Evolutionary conservation across 495 filamentous ascomycete species (phyloP).

Genomic region (Penicillium argentinense): DNA sequence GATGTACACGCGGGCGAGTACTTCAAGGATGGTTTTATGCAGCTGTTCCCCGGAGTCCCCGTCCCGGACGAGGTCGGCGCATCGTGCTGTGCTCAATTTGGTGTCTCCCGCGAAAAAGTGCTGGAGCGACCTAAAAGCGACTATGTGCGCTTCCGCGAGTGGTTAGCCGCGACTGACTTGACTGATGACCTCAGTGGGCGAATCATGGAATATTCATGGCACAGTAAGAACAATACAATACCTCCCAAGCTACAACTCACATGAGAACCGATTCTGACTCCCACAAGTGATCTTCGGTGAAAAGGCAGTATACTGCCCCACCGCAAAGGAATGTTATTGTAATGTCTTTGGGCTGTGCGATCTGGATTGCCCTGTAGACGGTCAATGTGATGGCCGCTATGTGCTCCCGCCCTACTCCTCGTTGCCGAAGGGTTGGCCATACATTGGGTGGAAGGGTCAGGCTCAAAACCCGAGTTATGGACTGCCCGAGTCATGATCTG

Average conservation of each 20-base stretch:
- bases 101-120: constrained; percentile 58
- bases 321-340: constrained; percentile 60
- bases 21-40: constrained; percentile 54
- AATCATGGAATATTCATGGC: constrained; percentile 75
- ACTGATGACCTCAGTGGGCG: constrained; percentile 60
- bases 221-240: constrained; percentile 51
- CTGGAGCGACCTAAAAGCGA: constrained; percentile 46
- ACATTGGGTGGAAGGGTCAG: constrained; percentile 51
- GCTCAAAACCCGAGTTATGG: constrained; percentile 38
- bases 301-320: constrained; percentile 55
- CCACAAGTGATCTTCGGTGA: constrained; percentile 53
- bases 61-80: constrained; percentile 53
- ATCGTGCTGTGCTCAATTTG: constrained; percentile 74
- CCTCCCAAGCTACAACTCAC: not conserved
- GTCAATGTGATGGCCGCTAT: constrained; percentile 45
- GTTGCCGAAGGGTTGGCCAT: constrained; percentile 52
- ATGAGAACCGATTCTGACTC: not conserved
- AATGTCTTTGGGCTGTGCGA: constrained; percentile 62
- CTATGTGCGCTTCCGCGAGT: constrained; percentile 58
- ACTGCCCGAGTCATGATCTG: constrained; percentile 31
- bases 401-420: constrained; percentile 46
- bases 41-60: constrained; percentile 51
- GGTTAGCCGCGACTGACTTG: constrained; percentile 58
- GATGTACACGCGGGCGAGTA: constrained; percentile 48
- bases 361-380: constrained; percentile 39